A percentile compares a stretch with the other conserved stretches of the same genome.
Evolutionary conservation across 108 stramenopile genomes (phyloP).

Genomic region (Schizochytrium sp.): DNA sequence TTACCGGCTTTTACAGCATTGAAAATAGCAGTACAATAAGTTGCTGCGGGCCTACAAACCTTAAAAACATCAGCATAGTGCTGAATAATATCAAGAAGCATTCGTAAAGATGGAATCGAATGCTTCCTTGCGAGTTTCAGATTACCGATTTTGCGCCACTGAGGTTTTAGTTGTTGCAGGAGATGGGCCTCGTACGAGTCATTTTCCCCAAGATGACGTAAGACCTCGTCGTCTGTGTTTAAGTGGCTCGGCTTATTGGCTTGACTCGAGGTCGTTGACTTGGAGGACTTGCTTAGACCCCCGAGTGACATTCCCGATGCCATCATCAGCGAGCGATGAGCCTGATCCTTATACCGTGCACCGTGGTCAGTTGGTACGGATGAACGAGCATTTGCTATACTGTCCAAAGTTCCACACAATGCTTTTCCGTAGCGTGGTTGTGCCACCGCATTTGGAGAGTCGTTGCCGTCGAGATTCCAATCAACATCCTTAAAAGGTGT

Average conservation of each 20-base stretch:
- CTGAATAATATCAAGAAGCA: neutral
- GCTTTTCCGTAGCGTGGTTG: neutral
- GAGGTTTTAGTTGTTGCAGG: neutral
- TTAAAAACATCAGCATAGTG: constrained; percentile 25
- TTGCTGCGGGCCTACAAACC: neutral
- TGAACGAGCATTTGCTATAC: neutral
- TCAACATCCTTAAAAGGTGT: neutral
- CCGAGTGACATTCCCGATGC: neutral
- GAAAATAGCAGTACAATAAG: constrained; percentile 21
- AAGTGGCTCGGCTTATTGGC: neutral
- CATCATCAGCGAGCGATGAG: neutral
- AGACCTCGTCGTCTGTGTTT: neutral
- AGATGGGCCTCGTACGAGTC: neutral
- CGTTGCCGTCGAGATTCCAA: neutral
- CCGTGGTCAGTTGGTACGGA: neutral
- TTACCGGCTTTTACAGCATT: neutral
- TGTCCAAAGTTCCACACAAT: neutral
- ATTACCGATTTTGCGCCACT: neutral
- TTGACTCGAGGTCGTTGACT: neutral
- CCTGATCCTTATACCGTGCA: neutral
- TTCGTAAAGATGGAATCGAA: neutral
- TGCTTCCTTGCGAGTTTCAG: neutral
- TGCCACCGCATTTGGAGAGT: neutral
- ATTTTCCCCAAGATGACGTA: neutral
- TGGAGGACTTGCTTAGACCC: neutral